Conservation (phyloP, 139 green algal species). For the Protoeuglena noctilucae region DNA sequence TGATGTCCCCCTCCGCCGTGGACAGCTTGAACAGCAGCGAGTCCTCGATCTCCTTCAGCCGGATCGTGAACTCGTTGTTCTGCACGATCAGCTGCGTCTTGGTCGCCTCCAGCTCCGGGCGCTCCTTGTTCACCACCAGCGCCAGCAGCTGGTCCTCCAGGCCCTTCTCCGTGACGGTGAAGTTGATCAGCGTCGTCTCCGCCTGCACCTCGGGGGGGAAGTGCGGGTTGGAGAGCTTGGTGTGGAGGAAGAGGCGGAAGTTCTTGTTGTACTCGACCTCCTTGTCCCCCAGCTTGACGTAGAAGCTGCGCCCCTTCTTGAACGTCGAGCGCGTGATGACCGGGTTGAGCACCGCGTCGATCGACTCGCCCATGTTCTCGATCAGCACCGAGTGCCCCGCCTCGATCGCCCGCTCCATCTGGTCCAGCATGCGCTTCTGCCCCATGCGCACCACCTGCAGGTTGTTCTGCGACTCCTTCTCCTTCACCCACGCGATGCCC, state of each 20-base stretch:
- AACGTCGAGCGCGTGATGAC: slow-evolving; percentile 68
- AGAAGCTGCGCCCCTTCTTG: slow-evolving; percentile 65
- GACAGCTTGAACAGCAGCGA: slow-evolving; percentile 67
- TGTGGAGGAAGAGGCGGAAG: slow-evolving; percentile 73
- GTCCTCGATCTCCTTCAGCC: slow-evolving; percentile 69
- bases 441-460: slow-evolving; percentile 58
- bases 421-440: slow-evolving; percentile 38
- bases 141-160: slow-evolving; percentile 75
- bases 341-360: slow-evolving; percentile 65
- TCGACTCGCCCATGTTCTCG: slow-evolving; percentile 72
- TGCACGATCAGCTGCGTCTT: slow-evolving; percentile 74
- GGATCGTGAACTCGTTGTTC: slow-evolving; percentile 83
- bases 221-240: slow-evolving; percentile 77
- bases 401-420: slow-evolving; percentile 68
- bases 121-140: slow-evolving; percentile 74
- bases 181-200: slow-evolving; percentile 75
- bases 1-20: slow-evolving; percentile 71
- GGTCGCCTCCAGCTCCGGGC: slow-evolving; percentile 68
- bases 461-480: slow-evolving; percentile 60
- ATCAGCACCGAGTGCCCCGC: slow-evolving; percentile 55
- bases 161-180: slow-evolving; percentile 64
- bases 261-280: slow-evolving; percentile 74
- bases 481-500: slow-evolving; percentile 74
- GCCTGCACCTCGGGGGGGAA: slow-evolving; percentile 73
- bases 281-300: slow-evolving; percentile 54